Conservation (phyloP, 208 protist species). For the Trypanosoma congolense region DNA sequence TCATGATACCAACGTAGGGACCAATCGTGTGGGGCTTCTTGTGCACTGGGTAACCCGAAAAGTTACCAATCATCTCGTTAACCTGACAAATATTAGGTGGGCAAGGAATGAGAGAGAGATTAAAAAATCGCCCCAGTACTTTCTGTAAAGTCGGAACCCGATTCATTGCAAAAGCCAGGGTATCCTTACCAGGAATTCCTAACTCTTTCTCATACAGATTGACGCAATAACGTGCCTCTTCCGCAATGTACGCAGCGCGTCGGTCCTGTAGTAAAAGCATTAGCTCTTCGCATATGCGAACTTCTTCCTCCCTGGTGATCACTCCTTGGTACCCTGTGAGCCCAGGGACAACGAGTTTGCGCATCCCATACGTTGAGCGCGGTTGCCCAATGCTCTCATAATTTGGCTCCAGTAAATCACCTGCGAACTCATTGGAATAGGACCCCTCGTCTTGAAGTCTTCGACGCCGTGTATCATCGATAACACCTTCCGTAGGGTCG, state of each 20-base stretch:
- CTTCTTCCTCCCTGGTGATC: conserved; percentile 72
- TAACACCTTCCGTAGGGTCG: conserved; percentile 16
- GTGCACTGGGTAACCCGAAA: conserved; percentile 84
- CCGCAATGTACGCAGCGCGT: conserved; percentile 76
- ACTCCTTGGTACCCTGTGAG: conserved; percentile 82
- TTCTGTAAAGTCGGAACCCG: conserved; percentile 59
- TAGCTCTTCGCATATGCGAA: conserved; percentile 67
- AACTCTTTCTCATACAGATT: conserved; percentile 85
- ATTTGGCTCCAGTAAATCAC: conserved; percentile 57
- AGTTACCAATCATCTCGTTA: conserved; percentile 87
- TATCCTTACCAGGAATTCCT: conserved; percentile 73
- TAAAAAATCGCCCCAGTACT: conserved; percentile 73
- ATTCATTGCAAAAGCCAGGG: conserved; percentile 72
- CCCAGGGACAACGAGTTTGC: conserved; percentile 72
- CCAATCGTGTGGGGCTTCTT: conserved; percentile 76
- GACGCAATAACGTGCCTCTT: conserved; percentile 86
- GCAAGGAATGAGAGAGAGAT: conserved; percentile 75
- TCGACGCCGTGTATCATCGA: conserved; percentile 46
- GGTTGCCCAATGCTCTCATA: conserved; percentile 62
- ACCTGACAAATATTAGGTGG: conserved; percentile 86
- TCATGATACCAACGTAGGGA: conserved; percentile 80
- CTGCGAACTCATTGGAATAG: conserved; percentile 48
- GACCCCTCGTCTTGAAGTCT: conserved; percentile 43
- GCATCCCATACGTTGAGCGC: conserved; percentile 76
- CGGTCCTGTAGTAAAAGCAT: conserved; percentile 63